A percentile compares a stretch with the other conserved stretches of the same genome.
Conservation (phyloP, 176 grass and related monocot species). For the Zoysia japonica region DNA sequence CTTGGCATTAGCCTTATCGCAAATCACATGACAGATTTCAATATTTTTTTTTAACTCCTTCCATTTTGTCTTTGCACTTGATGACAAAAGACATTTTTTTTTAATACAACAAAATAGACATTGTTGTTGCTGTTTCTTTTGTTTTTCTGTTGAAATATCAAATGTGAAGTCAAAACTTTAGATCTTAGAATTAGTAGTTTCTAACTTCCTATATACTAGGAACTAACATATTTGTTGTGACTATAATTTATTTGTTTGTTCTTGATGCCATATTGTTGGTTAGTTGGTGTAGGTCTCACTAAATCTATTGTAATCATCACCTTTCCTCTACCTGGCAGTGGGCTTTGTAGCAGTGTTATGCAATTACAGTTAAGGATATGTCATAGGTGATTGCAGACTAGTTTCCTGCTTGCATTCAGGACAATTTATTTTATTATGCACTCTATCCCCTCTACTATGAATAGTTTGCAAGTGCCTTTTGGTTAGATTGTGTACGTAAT, state of each 20-base stretch:
- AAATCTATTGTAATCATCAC: background rate
- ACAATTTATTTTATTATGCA: background rate
- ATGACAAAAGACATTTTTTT: background rate
- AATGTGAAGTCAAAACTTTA: background rate
- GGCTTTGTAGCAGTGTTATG: background rate
- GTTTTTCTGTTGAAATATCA: background rate
- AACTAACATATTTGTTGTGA: background rate
- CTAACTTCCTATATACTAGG: background rate
- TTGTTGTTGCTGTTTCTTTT: background rate
- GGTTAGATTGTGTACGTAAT: slow-evolving; percentile 5
- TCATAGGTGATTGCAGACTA: background rate
- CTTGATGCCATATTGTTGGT: too few relatives aligned
- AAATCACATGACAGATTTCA: background rate
- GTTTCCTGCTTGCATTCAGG: background rate
- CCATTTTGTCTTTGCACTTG: background rate
- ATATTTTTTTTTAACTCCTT: background rate
- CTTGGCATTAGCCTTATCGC: background rate
- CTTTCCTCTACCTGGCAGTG: background rate
- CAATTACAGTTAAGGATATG: background rate
- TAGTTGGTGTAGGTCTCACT: background rate
- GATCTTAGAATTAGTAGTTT: background rate
- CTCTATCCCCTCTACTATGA: background rate
- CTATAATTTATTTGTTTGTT: too few relatives aligned
- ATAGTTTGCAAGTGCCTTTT: background rate
- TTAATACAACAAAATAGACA: background rate